Percentiles rank a stretch among this genome's conserved stretches.
These are phyloP conservation scores for Glomus cerebriforme DNA, from an alignment of 192 early-diverging fungal genomes.

Conservation along the genomic window DNA sequence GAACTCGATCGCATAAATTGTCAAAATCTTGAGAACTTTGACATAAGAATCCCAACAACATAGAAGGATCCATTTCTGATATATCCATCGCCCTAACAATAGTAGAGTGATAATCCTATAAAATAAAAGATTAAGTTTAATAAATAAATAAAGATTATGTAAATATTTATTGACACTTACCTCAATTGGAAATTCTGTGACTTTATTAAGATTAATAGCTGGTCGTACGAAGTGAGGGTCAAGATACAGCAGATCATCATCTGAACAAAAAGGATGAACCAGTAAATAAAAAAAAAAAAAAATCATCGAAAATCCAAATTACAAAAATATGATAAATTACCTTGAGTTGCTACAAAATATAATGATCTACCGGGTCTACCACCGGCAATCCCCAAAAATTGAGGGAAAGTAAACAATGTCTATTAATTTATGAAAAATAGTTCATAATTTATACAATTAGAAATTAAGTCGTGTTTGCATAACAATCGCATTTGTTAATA, in stretches of 20 bases:
- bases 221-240: constrained; percentile 48
- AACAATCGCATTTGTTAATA: too few relatives aligned
- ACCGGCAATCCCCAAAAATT: constrained; percentile 48
- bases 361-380: constrained; percentile 44
- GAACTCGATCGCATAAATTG: constrained; percentile 33
- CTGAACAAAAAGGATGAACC: constrained; percentile 3
- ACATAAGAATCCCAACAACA: constrained; percentile 48
- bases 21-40: constrained; percentile 35
- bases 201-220: constrained; percentile 35
- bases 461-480: too few relatives aligned
- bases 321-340: constrained; percentile 10
- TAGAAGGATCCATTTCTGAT: constrained; percentile 44
- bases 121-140: background rate
- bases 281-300: background rate
- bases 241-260: constrained; percentile 43
- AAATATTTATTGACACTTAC: constrained; percentile 27
- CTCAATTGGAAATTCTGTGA: constrained; percentile 29
- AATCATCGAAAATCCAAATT: background rate
- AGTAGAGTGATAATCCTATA: constrained; percentile 44
- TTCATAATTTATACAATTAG: background rate
- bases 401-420: constrained; percentile 38
- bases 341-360: constrained; percentile 47
- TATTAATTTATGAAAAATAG: constrained; percentile 30
- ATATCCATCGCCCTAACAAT: constrained; percentile 44
- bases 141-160: background rate